Base-by-base conservation (phyloP, 768 basidiomycete species). In the Calocera viscosa region DNA sequence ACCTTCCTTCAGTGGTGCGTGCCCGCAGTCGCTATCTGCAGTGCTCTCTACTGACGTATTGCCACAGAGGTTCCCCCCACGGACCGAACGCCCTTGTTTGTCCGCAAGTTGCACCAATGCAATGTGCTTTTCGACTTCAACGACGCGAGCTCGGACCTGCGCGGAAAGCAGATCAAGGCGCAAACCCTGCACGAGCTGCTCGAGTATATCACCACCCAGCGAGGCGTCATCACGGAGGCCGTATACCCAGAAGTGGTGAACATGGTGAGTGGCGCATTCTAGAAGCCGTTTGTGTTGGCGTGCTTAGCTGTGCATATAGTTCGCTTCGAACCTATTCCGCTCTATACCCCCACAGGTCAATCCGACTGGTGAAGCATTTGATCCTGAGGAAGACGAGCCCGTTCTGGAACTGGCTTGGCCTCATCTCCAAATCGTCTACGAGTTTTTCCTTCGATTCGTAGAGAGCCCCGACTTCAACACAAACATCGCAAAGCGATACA, bases 331-430 rank as follows among this genome's bases (percentile, higher is more conserved):
- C 79, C 88, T 99, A 71, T 99, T 99, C 82, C 91, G 96, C 70
- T 94, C 96, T 74, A 98, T 99, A 84, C 96, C 96, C 78, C 96
- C 96, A 72, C 96, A 94, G 49, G 95, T 98, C 67, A 99, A 99
- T 74, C 96, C 96, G 3, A 90, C 87, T 14, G 96, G 96, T 65
- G 96, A 99, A 76, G 96, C 95, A 1, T 99, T 96, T 75, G 96
- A 99, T 75, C 96, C 96, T 24, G 96, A 99, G 78, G 96, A 99
- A 79, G 96, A 99, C 72, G 96, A 99, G 70, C 96, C 96, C 7
- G 96, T 99, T 1, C 83, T 99, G 68, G 96, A 99, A 75, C 89
- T 98, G 67, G 96, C 96, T 30, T 99, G 96, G 96, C 96, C 96
- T 41, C 96, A 99, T 76, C 83, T 99, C 67, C 94, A 99, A 76